Base-by-base conservation (phyloP, 2,329 filamentous ascomycete genomes). In the Pyrenophora tritici-repentis region DNA sequence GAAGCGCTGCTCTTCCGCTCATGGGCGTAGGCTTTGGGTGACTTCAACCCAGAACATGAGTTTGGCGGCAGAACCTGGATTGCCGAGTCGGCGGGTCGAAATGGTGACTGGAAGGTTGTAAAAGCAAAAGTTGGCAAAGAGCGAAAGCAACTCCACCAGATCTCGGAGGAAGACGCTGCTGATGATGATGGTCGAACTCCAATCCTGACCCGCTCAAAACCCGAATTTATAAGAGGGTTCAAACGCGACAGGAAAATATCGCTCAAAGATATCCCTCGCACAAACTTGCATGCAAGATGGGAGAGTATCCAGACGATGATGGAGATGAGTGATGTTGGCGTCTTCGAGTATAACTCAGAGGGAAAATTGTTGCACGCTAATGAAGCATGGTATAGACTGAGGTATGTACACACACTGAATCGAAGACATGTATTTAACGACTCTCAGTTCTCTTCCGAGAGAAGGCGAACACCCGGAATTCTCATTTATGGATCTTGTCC, bases 301-400 rank as follows among this genome's bases (percentile, higher is more conserved):
- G 62, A 67, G 39, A 59, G 60, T 6, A 43, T 71, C 10, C 63
- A 67, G 32, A 64, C 57, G 0, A 71, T 70, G 66, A 68, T 71
- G 66, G 68, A 70, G 26, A 70, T 70, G 68, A 67, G 56, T 26
- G 68, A 71, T 44, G 66, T 71, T n/a, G 67, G 68, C 6, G 64
- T 68, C 1, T 71, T 71, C 20, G 68, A 71, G 36, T 70, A 66
- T 33, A 56, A 62, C 9, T 44, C 58, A 16, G 42, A 53, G 24
- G 68, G 67, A 8, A 61, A 56, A 16, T 34, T 71, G 2, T 47
- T 68, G 4, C 62, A 69, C 38, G 68, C 65, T 14, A 71, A 70
- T 22, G 57, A 70, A 12, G 64, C 66, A 10, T 70, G 63, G 66
- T 70, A 67, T 45, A 55, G 50, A 24, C 42, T 68, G 7, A 64